Conservation (phyloP, 2,329 filamentous ascomycete genomes). For the Berkeleyomyces basicola region DNA sequence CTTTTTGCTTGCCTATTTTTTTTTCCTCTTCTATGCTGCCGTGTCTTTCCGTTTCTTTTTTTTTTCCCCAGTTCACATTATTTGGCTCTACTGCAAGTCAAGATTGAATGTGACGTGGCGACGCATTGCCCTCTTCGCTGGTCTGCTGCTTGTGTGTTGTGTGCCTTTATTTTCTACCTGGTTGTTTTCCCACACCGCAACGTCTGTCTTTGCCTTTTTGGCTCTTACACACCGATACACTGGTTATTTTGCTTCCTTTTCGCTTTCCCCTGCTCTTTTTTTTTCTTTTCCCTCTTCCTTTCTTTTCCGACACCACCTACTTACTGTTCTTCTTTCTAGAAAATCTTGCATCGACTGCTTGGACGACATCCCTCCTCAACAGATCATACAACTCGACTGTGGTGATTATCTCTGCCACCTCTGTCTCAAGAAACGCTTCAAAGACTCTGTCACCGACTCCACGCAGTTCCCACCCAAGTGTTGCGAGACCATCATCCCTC, state of each 20-base stretch:
- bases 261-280: neutral
- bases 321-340: conserved; percentile 24
- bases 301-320: neutral
- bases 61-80: neutral
- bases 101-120: conserved; percentile 10
- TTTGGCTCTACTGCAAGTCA: neutral
- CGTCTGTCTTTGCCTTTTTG: neutral
- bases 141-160: conserved; percentile 3
- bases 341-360: conserved; percentile 58
- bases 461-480: conserved; percentile 74
- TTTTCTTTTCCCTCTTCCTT: neutral
- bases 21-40: neutral
- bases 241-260: neutral
- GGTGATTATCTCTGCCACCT: conserved; percentile 65
- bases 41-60: conserved; percentile 4
- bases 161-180: neutral
- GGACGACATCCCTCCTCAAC: conserved; percentile 46
- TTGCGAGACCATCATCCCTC: conserved; percentile 54
- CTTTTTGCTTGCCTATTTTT: neutral
- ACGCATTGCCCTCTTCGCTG: conserved; percentile 8
- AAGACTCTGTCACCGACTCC: conserved; percentile 57
- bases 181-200: neutral
- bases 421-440: conserved; percentile 61
- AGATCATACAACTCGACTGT: conserved; percentile 57
- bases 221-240: neutral